Evolutionary conservation across 352 stramenopile species (phyloP).

Genomic region (Phytophthora cactorum): DNA sequence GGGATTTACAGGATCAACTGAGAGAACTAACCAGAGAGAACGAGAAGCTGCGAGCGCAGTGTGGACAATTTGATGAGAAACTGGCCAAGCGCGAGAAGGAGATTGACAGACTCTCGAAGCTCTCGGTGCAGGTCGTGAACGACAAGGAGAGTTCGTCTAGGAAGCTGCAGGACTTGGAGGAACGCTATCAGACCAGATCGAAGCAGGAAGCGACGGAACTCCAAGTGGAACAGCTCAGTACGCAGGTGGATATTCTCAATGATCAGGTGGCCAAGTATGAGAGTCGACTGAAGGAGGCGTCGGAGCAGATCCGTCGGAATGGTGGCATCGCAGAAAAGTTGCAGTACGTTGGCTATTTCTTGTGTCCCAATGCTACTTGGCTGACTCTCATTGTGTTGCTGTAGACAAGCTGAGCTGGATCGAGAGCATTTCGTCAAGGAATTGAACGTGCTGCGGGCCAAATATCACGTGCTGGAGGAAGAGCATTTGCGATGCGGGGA

Average conservation of each 20-base stretch:
- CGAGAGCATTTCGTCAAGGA: constrained; percentile 63
- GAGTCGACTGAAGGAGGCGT: constrained; percentile 63
- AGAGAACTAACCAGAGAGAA: constrained; percentile 55
- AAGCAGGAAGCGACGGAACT: constrained; percentile 56
- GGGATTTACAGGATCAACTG: constrained; percentile 57
- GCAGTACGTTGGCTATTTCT: constrained; percentile 36
- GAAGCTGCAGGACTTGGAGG: constrained; percentile 44
- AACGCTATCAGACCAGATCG: constrained; percentile 38
- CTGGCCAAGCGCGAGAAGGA: constrained; percentile 71
- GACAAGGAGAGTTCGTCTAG: constrained; percentile 27
- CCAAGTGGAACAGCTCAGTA: constrained; percentile 72
- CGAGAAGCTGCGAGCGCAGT: constrained; percentile 41
- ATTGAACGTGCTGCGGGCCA: constrained; percentile 48
- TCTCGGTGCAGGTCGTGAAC: constrained; percentile 43
- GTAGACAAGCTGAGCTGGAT: constrained; percentile 53
- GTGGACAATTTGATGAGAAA: constrained; percentile 55
- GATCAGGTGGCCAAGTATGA: constrained; percentile 87
- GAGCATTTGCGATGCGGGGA: constrained; percentile 42
- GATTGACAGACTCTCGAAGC: constrained; percentile 66
- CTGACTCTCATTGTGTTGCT: neutral
- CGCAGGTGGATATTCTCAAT: constrained; percentile 79
- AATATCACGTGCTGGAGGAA: constrained; percentile 59
- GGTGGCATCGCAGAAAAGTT: constrained; percentile 59
- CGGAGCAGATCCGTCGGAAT: constrained; percentile 55
- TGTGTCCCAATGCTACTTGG: neutral